Base-by-base conservation (phyloP, 2,329 filamentous ascomycete genomes). In the Lachnellula subtilissima region DNA sequence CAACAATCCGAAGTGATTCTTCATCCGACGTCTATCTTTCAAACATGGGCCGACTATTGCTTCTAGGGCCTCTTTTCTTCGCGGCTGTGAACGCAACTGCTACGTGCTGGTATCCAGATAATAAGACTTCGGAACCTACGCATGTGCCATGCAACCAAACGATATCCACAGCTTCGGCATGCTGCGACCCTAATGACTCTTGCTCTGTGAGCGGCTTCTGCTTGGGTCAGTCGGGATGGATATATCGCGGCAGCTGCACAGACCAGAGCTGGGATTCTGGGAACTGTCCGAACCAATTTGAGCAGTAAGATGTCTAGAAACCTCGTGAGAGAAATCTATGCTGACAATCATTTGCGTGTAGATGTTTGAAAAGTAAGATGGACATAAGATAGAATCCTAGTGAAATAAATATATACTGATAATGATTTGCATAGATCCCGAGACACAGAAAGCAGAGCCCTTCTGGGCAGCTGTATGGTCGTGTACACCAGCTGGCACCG, bases 111-210 rank as follows among this genome's bases (percentile, higher is more conserved):
- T 63, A 63, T 50, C 59, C 61, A 6, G 53, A 58, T 50, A 55
- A 57, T 7, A 50, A 50, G 15, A 60, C 56, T 12, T 35, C 37
- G 12, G 59, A 53, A 5, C 57, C 54, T 14, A 48, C 17, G 36
- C 59, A 63, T 43, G 53, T 58, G 4, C 61, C 61, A 3, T 60
- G 57, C 36, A 61, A 63, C 39, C 59, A 59, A 45, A 63, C 59
- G 1, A 58, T 52, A 12, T 54, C 50, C 17, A 48, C 37, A 9
- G 22, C 50, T 8, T 61, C 61, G 36, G 52, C 61, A 25, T 63
- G 61, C 43, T 63, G 61, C 46, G 57, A 59, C 43, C 59, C 61
- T 39, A 48, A 53, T 11, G 61, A 63, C 48, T 54, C 57, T 5
- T 61, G 61, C 35, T 61, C 57, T 11, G 39, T 22, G 22, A 57